Conservation (phyloP, 495 filamentous ascomycete genomes). For the Neurospora sp. region DNA sequence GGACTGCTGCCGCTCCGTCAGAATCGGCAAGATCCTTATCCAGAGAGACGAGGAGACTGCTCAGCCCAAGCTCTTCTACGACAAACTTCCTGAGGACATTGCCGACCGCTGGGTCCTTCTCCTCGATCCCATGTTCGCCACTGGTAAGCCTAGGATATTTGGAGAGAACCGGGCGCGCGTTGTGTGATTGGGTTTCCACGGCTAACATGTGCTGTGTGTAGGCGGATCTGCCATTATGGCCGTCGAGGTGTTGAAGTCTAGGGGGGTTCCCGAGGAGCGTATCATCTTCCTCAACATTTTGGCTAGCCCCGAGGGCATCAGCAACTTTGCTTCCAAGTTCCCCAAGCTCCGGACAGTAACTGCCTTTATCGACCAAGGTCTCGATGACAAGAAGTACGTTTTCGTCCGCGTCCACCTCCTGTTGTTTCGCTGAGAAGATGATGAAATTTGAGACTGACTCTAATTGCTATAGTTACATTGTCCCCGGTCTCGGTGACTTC, state of each 20-base stretch:
- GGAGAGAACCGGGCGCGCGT: not conserved
- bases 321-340: slow-evolving; percentile 80
- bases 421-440: slow-evolving; percentile 11
- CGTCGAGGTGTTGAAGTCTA: slow-evolving; percentile 77
- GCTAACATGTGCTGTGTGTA: slow-evolving; percentile 23
- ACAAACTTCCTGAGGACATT: slow-evolving; percentile 93
- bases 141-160: slow-evolving; percentile 48
- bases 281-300: slow-evolving; percentile 96
- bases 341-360: slow-evolving; percentile 91
- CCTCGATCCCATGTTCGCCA: slow-evolving; percentile 98
- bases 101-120: slow-evolving; percentile 84
- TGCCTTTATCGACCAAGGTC: slow-evolving; percentile 87
- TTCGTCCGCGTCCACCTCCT: not conserved
- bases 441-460: not conserved
- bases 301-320: slow-evolving; percentile 85
- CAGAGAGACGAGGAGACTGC: slow-evolving; percentile 93
- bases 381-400: slow-evolving; percentile 92
- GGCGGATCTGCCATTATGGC: slow-evolving; percentile 95
- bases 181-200: not conserved
- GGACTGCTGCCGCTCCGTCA: slow-evolving; percentile 91
- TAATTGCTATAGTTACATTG: slow-evolving; percentile 64
- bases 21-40: slow-evolving; percentile 97
- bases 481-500: slow-evolving; percentile 92
- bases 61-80: slow-evolving; percentile 87
- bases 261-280: slow-evolving; percentile 86